Percentiles rank a stretch among this genome's conserved stretches.
Evolutionary conservation across 192 early-diverging fungal genomes (phyloP).

Genomic region (Mortierella claussenii): DNA sequence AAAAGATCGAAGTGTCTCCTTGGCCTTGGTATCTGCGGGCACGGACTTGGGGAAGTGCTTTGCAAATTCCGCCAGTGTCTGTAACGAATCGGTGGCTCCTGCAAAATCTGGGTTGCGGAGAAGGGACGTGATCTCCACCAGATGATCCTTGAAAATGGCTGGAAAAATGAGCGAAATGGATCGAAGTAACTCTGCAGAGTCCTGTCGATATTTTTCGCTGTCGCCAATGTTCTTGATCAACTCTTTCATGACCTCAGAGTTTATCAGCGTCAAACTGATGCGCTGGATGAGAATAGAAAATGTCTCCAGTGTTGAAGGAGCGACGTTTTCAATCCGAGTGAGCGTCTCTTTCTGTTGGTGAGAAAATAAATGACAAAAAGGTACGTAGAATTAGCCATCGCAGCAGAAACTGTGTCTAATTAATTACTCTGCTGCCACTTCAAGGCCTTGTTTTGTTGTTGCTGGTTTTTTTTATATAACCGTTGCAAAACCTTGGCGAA

Average conservation of each 20-base stretch:
- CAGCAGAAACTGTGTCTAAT: too few species aligned
- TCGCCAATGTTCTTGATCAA: slow-evolving; percentile 63
- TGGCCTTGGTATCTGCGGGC: slow-evolving; percentile 51
- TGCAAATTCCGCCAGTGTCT: slow-evolving; percentile 78
- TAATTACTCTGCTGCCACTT: too few species aligned
- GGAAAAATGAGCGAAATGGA: slow-evolving; percentile 62
- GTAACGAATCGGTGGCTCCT: slow-evolving; percentile 61
- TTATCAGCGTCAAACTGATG: slow-evolving; percentile 78
- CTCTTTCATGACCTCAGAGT: slow-evolving; percentile 71
- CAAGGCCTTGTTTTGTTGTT: too few species aligned
- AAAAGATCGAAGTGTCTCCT: slow-evolving; percentile 27
- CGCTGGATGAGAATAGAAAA: slow-evolving; percentile 80
- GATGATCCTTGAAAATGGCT: slow-evolving; percentile 64
- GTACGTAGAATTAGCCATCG: neutral
- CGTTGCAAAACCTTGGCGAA: neutral
- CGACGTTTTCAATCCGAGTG: slow-evolving; percentile 70
- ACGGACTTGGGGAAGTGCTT: slow-evolving; percentile 66
- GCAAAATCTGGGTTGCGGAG: slow-evolving; percentile 54
- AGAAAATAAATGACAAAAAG: neutral
- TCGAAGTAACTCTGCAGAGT: slow-evolving; percentile 33
- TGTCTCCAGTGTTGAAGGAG: slow-evolving; percentile 71
- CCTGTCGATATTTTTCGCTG: slow-evolving; percentile 17
- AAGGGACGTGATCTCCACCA: slow-evolving; percentile 57
- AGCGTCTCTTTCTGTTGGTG: slow-evolving; percentile 65
- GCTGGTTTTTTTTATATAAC: too few species aligned